Percentiles rank a stretch among this genome's conserved stretches.
Evolutionary conservation across 2,329 filamentous ascomycete species (phyloP).

Genomic region (Fusarium austroafricanum): DNA sequence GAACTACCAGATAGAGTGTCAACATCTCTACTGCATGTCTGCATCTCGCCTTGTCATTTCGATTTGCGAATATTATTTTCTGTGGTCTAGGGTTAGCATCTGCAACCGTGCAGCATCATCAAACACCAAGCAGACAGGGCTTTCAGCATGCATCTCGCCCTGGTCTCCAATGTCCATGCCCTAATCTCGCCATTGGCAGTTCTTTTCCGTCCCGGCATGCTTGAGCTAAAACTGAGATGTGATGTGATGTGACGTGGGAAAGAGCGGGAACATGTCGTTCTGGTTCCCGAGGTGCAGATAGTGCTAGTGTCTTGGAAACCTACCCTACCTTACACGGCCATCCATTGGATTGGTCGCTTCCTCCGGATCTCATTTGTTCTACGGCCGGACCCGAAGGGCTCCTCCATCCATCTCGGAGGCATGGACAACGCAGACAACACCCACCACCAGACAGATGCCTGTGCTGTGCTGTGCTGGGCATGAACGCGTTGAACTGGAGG

Average conservation of each 20-base stretch:
- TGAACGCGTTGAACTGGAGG: slow-evolving; percentile 45
- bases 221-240: slow-evolving; percentile 25
- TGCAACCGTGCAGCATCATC: slow-evolving; percentile 12
- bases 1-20: not conserved
- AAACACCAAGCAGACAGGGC: slow-evolving; percentile 20
- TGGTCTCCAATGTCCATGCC: slow-evolving; percentile 25
- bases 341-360: slow-evolving; percentile 13
- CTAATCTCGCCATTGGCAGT: slow-evolving; percentile 34
- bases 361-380: slow-evolving; percentile 23
- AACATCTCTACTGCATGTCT: not conserved
- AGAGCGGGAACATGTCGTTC: slow-evolving; percentile 32
- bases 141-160: slow-evolving; percentile 15
- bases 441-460: slow-evolving; percentile 20
- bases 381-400: slow-evolving; percentile 31
- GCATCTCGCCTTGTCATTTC: not conserved
- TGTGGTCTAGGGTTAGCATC: slow-evolving; percentile 38
- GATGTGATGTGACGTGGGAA: slow-evolving; percentile 39
- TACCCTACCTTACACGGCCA: not conserved
- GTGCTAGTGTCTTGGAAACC: slow-evolving; percentile 13
- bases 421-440: slow-evolving; percentile 42
- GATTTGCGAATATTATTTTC: slow-evolving; percentile 12
- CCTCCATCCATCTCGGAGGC: slow-evolving; percentile 5
- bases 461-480: slow-evolving; percentile 37
- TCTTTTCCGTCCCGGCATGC: slow-evolving; percentile 17
- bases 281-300: slow-evolving; percentile 43